Base-by-base conservation (phyloP, 495 filamentous ascomycete genomes). In the Durotheca rogersii region DNA sequence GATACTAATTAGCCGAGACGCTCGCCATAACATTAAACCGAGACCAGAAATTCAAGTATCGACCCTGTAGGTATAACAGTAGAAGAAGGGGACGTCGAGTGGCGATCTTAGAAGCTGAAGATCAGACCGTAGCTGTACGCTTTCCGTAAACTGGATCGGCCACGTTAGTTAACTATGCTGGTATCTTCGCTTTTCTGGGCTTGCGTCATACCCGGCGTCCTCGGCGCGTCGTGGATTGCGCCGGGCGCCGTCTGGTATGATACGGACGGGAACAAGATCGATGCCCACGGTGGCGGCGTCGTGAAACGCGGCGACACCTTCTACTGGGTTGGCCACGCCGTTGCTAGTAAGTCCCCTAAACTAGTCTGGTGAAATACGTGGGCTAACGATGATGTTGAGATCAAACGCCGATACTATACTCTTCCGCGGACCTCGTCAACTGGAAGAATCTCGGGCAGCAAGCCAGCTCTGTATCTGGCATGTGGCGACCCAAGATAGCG, bases 401-500 rank as follows among this genome's bases (percentile, higher is more conserved):
- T 42, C 50, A 68, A 41, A 67, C 67, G 7, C 71, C 73, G 5
- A 66, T 62, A 43, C 58, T 76, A 56, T 76, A 76, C 42, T 72
- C 71, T 2, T 73, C 70, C 6, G 69, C 65, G 2, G 69, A 76
- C 40, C 62, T 76, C 7, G 41, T 76, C 14, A 71, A 76, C 50
- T 76, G 73, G 73, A 64, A 68, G 39, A 64, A 64, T 39, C 54
- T 68, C n/a, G 69, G 69, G 9, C 32, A 54, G 33, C 67, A 68
- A 37, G 61, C 58, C 2, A 57, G 54, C 11, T 57, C 62, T 9
- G 56, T 72, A 0, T 37, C 58, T 11, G 57, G 63, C 1, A 62
- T 71, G 51, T 74, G 73, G 73, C 53, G 73, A 37, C 73, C 72
- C 0, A 76, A 76, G 40, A 56, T 72, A 43, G 73, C 71, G 9